Percentiles rank a stretch among this genome's conserved stretches.
Evolutionary conservation across 768 basidiomycete genomes (phyloP).

Genomic region (Leucosporidium scottii): DNA sequence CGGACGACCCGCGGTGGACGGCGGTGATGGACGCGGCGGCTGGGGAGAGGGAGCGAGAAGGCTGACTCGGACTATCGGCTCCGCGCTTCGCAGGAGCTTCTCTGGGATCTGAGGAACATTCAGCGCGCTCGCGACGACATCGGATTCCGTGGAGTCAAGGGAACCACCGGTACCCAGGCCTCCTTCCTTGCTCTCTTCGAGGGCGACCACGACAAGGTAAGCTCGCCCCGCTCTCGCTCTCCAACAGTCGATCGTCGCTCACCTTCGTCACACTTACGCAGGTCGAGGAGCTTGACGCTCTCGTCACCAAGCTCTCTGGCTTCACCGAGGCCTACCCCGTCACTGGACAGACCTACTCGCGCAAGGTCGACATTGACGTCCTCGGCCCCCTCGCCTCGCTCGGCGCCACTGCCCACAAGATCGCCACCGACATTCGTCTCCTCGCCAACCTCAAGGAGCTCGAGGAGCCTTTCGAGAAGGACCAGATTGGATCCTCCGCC

Average conservation of each 20-base stretch:
- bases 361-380: conserved; percentile 93
- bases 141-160: conserved; percentile 96
- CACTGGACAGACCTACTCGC: conserved; percentile 95
- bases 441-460: conserved; percentile 97
- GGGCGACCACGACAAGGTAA: conserved; percentile 83
- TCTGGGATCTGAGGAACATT: conserved; percentile 94
- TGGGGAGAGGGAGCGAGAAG: background rate
- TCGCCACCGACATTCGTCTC: conserved; percentile 88
- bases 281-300: conserved; percentile 81
- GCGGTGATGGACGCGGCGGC: no score
- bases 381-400: conserved; percentile 76
- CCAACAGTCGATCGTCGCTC: background rate
- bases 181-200: conserved; percentile 91
- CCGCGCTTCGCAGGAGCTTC: conserved; percentile 56
- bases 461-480: conserved; percentile 97
- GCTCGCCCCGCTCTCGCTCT: background rate
- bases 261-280: conserved; percentile 34
- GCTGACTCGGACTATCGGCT: no score
- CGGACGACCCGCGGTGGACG: background rate
- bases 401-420: conserved; percentile 95
- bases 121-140: conserved; percentile 81
- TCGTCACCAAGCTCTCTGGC: conserved; percentile 83
- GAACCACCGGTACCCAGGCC: conserved; percentile 98
- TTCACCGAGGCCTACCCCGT: conserved; percentile 95
- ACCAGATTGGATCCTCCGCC: conserved; percentile 84